Evolutionary conservation across 352 stramenopile genomes (phyloP).

Genomic region (Globisporangium spiculum): DNA sequence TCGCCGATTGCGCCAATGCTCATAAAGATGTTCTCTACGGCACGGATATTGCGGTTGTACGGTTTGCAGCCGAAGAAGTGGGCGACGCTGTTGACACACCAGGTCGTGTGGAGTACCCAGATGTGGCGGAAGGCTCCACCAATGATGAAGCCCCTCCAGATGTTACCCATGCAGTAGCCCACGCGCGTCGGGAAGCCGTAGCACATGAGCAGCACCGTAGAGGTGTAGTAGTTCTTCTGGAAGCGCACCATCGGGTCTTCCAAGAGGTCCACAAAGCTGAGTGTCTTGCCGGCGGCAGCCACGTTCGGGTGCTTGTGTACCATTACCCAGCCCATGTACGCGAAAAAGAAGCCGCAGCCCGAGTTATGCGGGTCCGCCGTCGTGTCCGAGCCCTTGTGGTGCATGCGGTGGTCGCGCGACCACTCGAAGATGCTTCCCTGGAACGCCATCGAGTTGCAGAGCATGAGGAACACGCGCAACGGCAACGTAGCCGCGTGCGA

Average conservation of each 20-base stretch:
- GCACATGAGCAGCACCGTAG: conserved; percentile 93
- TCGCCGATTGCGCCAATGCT: conserved; percentile 95
- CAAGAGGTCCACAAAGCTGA: conserved; percentile 95
- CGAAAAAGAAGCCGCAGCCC: conserved; percentile 97
- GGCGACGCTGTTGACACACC: conserved; percentile 97
- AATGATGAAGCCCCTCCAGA: conserved; percentile 96
- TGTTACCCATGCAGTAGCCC: conserved; percentile 87
- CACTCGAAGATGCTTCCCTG: conserved; percentile 98
- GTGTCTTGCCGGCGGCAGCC: conserved; percentile 81
- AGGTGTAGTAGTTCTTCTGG: conserved; percentile 94
- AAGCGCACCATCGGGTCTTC: conserved; percentile 94
- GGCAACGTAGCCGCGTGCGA: conserved; percentile 93
- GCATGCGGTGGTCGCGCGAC: conserved; percentile 98
- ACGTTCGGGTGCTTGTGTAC: conserved; percentile 96
- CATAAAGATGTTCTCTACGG: conserved; percentile 97
- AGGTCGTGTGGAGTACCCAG: conserved; percentile 97
- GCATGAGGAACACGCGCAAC: conserved; percentile 95
- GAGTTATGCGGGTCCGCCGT: conserved; percentile 95
- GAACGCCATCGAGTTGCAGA: conserved; percentile 97
- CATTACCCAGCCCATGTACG: conserved; percentile 99
- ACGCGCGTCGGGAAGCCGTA: conserved; percentile 94
- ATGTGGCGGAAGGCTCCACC: conserved; percentile 94
- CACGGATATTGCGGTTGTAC: conserved; percentile 95
- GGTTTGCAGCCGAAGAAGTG: conserved; percentile 99
- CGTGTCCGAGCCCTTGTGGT: conserved; percentile 99